Conservation (phyloP, 164 flowering plant genomes). For the Vitis rotundifolia region DNA sequence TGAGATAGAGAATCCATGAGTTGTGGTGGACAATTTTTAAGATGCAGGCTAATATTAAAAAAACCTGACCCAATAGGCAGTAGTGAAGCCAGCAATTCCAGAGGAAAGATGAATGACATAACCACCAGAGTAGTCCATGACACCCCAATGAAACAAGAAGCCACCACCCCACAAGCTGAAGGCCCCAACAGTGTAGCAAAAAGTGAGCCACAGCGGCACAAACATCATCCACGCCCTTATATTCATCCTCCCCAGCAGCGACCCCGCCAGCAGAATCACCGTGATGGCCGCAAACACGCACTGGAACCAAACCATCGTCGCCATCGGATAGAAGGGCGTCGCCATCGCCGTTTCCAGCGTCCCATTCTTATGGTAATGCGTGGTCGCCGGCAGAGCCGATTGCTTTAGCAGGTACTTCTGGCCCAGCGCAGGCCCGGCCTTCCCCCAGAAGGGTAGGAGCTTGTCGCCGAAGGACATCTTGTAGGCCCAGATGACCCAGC, state of each 20-base stretch:
- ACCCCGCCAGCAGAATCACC: slow-evolving; percentile 13
- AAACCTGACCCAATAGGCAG: slow-evolving; percentile 15
- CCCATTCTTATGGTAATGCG: slow-evolving; percentile 3
- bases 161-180: slow-evolving; percentile 23
- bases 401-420: slow-evolving; percentile 16
- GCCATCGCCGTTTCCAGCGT: slow-evolving; percentile 7
- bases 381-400: slow-evolving; percentile 6
- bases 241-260: slow-evolving; percentile 21
- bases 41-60: neutral
- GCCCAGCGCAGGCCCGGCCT: slow-evolving; percentile 18
- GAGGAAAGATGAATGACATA: slow-evolving; percentile 22
- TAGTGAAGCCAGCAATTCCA: slow-evolving; percentile 15
- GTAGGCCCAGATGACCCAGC: slow-evolving; percentile 19
- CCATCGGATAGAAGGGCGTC: slow-evolving; percentile 13
- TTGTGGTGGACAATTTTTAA: no score
- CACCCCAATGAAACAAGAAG: slow-evolving; percentile 22
- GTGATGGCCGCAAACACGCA: slow-evolving; percentile 19
- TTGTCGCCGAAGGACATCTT: slow-evolving; percentile 20
- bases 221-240: slow-evolving; percentile 20
- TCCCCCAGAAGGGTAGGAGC: slow-evolving; percentile 20
- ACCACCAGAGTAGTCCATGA: slow-evolving; percentile 21
- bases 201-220: slow-evolving; percentile 22
- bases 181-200: slow-evolving; percentile 14
- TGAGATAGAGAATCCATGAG: no score
- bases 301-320: slow-evolving; percentile 21